Conservation (phyloP, 768 basidiomycete species). For the Tubosaeta sp. region DNA sequence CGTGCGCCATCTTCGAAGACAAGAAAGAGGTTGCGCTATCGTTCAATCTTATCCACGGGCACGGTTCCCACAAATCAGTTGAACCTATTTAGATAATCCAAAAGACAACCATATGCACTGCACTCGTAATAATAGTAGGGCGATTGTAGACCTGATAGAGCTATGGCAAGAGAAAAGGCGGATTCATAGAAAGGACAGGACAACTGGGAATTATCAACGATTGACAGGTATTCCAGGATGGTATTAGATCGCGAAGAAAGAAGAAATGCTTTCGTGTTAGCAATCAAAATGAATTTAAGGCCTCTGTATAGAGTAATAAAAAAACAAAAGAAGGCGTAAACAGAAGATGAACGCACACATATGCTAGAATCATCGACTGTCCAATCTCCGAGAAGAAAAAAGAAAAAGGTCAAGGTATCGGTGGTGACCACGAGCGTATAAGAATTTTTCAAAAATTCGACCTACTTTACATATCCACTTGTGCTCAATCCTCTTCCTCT, state of each 20-base stretch:
- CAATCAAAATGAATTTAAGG: slow-evolving; percentile 1
- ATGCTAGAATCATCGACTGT: slow-evolving; percentile 7
- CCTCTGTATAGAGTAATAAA: slow-evolving; percentile 4
- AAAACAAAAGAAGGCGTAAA: background rate
- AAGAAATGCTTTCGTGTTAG: slow-evolving; percentile 11
- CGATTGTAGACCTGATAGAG: background rate
- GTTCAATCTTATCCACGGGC: slow-evolving; percentile 1
- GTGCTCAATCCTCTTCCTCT: slow-evolving; percentile 48
- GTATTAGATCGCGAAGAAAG: slow-evolving; percentile 22
- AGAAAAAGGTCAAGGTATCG: slow-evolving; percentile 21
- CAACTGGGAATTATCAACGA: slow-evolving; percentile 25
- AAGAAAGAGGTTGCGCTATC: background rate
- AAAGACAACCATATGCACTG: slow-evolving; percentile 17
- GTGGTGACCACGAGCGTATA: slow-evolving; percentile 17
- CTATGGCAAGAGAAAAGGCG: background rate
- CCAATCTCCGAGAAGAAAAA: slow-evolving; percentile 10
- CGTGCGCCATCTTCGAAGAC: slow-evolving; percentile 11
- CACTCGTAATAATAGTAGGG: slow-evolving; percentile 9
- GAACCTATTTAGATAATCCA: slow-evolving; percentile 15
- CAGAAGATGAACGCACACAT: slow-evolving; percentile 2
- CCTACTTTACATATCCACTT: slow-evolving; percentile 19
- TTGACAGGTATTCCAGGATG: slow-evolving; percentile 16
- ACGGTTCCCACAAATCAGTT: slow-evolving; percentile 2
- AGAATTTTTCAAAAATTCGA: slow-evolving; percentile 7
- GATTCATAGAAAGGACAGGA: slow-evolving; percentile 14